Base-by-base conservation (phyloP, 345 rosid species). In the Lumnitzera racemosa region DNA sequence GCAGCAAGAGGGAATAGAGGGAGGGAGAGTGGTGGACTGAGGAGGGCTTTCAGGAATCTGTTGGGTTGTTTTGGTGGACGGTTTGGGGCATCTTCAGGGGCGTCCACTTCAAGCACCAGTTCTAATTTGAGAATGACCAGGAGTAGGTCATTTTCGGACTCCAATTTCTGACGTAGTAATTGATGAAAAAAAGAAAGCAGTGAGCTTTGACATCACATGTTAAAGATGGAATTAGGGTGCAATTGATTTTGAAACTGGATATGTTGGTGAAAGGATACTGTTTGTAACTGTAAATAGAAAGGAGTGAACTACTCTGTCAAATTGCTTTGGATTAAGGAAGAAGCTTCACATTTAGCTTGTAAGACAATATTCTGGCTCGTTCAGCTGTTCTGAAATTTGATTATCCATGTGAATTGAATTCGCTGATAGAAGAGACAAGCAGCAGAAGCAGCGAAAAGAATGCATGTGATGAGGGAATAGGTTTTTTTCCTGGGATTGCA, bases 41-140 rank as follows among this genome's bases (percentile, higher is more conserved):
- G 82, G 51, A 68, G 83, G 71, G 20, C 65, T 56, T 67, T 76
- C 46, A 65, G 88, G 24, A 76, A 56, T 51, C 55, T 83, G 23
- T 70, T 85, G 6, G 80, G 87, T 15, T 88, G 91, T 70, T 88
- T 88, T 13, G 78, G 80, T 23, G 55, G 59, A 17, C 58, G 74
- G 62, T 51, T 24, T 12, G 54, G 62, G 23, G 56, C 81, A 53
- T 55, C 64, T 12, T 61, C 71, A 0, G 43, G 50, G 29, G 67
- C 41, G 2, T 61, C 74, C 0, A 60, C 72, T 51, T 71, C 81
- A 1, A 63, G 72, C 41, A 67, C 74, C 4, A 65, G 66, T 53
- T 29, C 76, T 1, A 75, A 63, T 24, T 65, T 77, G 0, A 67
- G 78, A 62, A 53, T 59, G 41, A 55, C 20, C 1, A 72, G 70